These are phyloP conservation scores for Aphanomyces cochlioides DNA, from an alignment of 352 stramenopile genomes.

Conservation along the genomic window DNA sequence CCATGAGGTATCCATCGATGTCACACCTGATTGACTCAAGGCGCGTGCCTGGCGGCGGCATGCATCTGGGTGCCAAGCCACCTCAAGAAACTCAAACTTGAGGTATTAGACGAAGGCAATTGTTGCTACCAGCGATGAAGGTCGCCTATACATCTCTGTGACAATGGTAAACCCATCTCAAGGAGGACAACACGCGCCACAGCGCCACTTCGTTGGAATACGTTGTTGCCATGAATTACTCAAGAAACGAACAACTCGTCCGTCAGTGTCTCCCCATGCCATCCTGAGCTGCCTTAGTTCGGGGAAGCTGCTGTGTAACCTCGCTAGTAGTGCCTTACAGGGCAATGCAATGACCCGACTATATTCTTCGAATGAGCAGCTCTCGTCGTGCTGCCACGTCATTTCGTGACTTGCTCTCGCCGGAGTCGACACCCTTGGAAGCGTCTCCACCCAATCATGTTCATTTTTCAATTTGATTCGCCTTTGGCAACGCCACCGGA, in stretches of 20 bases:
- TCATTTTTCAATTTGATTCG: too few relatives aligned
- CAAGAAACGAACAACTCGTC: conserved; percentile 24
- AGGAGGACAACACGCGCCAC: conserved; percentile 24
- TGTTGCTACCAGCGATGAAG: conserved; percentile 19
- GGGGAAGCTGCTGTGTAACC: background rate
- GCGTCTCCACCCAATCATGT: too few relatives aligned
- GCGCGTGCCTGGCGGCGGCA: conserved; percentile 10
- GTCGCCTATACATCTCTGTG: background rate
- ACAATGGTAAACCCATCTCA: background rate
- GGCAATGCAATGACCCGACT: background rate
- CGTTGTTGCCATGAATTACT: conserved; percentile 20
- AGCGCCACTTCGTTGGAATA: conserved; percentile 1
- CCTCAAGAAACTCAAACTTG: conserved; percentile 22
- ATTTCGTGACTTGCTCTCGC: background rate
- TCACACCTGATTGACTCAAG: background rate
- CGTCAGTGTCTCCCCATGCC: conserved; percentile 3
- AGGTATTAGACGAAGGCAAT: conserved; percentile 9
- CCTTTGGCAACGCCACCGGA: too few relatives aligned
- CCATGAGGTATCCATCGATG: background rate
- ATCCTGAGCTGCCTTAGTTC: background rate
- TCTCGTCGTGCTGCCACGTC: background rate
- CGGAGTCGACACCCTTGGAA: too few relatives aligned
- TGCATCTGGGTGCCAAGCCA: background rate
- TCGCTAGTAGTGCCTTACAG: background rate
- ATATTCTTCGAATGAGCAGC: background rate